Evolutionary conservation across 768 basidiomycete species (phyloP), one percentile per base, ranked within the genome.

Genomic region (Tulasnella sp.): DNA sequence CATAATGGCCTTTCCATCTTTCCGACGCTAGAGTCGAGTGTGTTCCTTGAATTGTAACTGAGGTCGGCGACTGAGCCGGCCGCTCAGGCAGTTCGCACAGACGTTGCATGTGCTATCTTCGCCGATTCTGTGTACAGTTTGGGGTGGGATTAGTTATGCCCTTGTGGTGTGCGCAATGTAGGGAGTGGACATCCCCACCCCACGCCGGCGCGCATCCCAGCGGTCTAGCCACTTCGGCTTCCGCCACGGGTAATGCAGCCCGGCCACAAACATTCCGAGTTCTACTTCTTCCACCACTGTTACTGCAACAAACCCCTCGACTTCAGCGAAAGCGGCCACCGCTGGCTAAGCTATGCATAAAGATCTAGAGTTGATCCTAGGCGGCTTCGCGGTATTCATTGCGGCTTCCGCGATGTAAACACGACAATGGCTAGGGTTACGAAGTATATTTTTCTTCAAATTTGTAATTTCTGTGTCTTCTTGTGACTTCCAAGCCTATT

Each of bases 171-270:
- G 36, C 27, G 14, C 16, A 16, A 12, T 74, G 10, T 38, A 74
- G 73, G 73, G 73, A 34, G 73, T 74, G 21, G 73, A 74, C 19
- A 74, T 74, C 38, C 16, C 73, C 40, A 10, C n/a, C 31, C 24
- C 62, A 81, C 36, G 24, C 44, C 56, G 31, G 39, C 21, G 46
- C 76, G 27, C 27, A 68, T 34, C 75, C 76, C 80, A 18, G 78
- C 74, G 79, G 34, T 52, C n/a, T 24, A n/a, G 48, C 52, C 12
- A 6, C 6, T 12, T 68, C 62, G 18, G 56, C 79, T 34, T 58
- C 77, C n/a, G 44, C 82, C 21, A 40, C 81, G 12, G 68, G 36
- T 74, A 31, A 39, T 72, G 42, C 81, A 39, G 6, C 58, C 68
- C 46, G 7, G 38, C 46, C 44, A 44, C 16, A 18, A 44, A 18